Evolutionary conservation across 208 protist species (phyloP).

Genomic region (Acanthamoeba rhysodes): DNA sequence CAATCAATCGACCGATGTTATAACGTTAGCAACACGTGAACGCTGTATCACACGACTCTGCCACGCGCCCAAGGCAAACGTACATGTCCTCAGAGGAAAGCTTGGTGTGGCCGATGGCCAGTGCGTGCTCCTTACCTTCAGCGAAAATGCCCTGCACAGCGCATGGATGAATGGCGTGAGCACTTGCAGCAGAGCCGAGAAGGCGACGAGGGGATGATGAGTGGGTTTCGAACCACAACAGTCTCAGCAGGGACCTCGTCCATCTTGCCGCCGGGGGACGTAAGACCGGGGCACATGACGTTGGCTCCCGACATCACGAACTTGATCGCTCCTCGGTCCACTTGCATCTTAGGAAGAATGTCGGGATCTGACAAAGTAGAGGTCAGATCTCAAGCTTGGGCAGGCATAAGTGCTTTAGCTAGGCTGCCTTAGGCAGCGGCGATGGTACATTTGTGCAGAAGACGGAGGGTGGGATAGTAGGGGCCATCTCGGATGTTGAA

Average conservation of each 20-base stretch:
- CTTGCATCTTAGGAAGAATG: conserved; percentile 96
- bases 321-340: conserved; percentile 98
- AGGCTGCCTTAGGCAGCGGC: too few species aligned
- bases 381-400: neutral
- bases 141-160: conserved; percentile 92
- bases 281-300: conserved; percentile 98
- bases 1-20: neutral
- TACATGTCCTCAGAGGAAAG: conserved; percentile 96
- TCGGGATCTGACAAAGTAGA: conserved; percentile 91
- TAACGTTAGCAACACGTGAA: neutral
- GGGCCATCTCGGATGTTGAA: conserved; percentile 97
- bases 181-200: too few species aligned
- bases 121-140: conserved; percentile 97
- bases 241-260: conserved; percentile 81
- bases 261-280: conserved; percentile 94
- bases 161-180: neutral
- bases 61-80: neutral
- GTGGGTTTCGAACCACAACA: conserved; percentile 67
- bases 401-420: too few species aligned
- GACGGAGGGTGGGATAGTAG: conserved; percentile 96
- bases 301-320: conserved; percentile 98
- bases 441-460: conserved; percentile 96
- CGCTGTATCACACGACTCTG: neutral
- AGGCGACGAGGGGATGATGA: neutral
- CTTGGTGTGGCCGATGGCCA: conserved; percentile 95